Evolutionary conservation across 2,329 filamentous ascomycete genomes (phyloP).

Genomic region (Hypoxylon sp.): DNA sequence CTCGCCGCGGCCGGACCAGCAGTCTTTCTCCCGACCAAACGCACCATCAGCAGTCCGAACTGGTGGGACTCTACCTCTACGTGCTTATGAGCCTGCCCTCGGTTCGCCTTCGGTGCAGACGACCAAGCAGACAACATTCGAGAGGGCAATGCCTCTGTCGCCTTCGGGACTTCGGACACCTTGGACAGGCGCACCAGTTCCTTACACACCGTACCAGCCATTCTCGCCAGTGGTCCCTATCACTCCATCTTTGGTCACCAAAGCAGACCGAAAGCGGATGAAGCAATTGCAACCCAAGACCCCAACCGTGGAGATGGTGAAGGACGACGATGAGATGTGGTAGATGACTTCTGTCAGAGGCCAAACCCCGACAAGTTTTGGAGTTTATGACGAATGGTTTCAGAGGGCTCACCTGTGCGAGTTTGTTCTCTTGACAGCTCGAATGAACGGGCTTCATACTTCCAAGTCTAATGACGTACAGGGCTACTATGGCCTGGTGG

Average conservation of each 20-base stretch:
- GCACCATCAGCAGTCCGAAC: conserved; percentile 67
- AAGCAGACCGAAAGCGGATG: conserved; percentile 76
- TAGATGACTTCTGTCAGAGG: conserved; percentile 50
- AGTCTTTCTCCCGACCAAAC: conserved; percentile 62
- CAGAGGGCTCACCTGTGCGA: conserved; percentile 9
- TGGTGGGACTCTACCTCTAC: conserved; percentile 68
- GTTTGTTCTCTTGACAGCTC: conserved; percentile 24
- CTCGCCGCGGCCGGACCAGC: conserved; percentile 63
- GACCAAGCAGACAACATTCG: conserved; percentile 74
- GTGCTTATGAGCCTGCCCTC: conserved; percentile 70
- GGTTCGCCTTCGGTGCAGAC: conserved; percentile 63
- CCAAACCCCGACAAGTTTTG: conserved; percentile 6
- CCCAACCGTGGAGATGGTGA: conserved; percentile 71
- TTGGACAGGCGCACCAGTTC: conserved; percentile 69
- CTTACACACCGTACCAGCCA: conserved; percentile 84
- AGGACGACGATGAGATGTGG: conserved; percentile 73
- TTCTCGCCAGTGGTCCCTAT: conserved; percentile 80
- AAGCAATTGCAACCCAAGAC: conserved; percentile 73
- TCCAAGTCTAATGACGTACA: conserved; percentile 35
- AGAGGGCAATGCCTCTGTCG: conserved; percentile 65
- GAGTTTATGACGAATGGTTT: conserved; percentile 15
- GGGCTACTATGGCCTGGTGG: conserved; percentile 19
- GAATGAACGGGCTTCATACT: conserved; percentile 19
- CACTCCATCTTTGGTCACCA: conserved; percentile 79
- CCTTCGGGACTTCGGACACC: conserved; percentile 72